Evolutionary conservation across 2,329 filamentous ascomycete genomes (phyloP), one percentile per base, ranked within the genome.

Genomic region (Ceratocystis destructans): DNA sequence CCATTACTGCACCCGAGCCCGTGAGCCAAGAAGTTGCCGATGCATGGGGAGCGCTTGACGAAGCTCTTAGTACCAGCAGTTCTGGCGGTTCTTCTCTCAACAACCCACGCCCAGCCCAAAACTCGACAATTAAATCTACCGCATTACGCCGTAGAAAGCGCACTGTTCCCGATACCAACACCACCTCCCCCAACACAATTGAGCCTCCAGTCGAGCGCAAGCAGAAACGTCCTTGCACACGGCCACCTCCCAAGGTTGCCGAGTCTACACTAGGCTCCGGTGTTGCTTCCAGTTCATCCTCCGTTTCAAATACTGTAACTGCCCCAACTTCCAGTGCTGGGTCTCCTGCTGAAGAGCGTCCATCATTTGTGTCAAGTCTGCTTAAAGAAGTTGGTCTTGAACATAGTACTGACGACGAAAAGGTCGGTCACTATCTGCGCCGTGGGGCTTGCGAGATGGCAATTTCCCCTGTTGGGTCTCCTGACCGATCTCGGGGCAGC

Each of bases 11-110:
- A 12, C 28, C 64, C 33, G 64, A 59, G 28, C 55, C 53, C 44
- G 12, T 46, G 37, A 45, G 22, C 22, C 78, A 86, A 53, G 91
- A 96, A 71, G 91, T 96, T 74, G 81, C 87, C 65, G 82, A 86
- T 67, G 90, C 93, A 3, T 96, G 93, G 94, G 90, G 91, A 69
- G 90, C 89, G 22, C 87, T 97, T 69, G 92, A 96, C 71, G 89
- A 87, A 74, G 91, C 89, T 55, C 83, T 90, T 69, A 87, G 92
- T 68, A 81, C 83, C 41, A 46, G 12, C 57, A 45, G 25, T 37
- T 45, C 62, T 37, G 48, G 33, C 12, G 33, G 17, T 3, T 17
- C 45, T 44, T 41, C 57, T 31, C 12, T 33, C 5, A 20, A 44
- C 28, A 65, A 28, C 41, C 22, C 33, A 31, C 64, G 44, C 33